A percentile compares a stretch with the other conserved stretches of the same genome.
Conservation (phyloP, 805 yeast species). For the Kodamaea nitidulidarum region DNA sequence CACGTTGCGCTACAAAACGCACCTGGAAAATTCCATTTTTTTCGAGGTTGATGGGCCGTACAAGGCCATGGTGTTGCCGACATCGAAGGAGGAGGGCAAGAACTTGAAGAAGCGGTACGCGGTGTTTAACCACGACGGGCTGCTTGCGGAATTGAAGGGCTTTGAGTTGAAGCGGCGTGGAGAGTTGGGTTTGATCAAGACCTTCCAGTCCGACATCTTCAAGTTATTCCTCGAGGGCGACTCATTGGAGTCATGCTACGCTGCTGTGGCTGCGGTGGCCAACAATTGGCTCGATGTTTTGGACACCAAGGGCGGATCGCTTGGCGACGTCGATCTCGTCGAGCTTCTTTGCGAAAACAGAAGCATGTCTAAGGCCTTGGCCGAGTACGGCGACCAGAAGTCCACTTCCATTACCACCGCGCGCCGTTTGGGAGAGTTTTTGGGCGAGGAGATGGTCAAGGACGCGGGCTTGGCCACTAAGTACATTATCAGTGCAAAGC, state of each 20-base stretch:
- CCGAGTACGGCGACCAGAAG: constrained; percentile 85
- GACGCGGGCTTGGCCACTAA: constrained; percentile 95
- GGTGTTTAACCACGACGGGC: constrained; percentile 91
- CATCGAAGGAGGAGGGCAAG: constrained; percentile 96
- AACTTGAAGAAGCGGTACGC: constrained; percentile 96
- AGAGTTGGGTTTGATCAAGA: constrained; percentile 86
- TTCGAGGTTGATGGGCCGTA: constrained; percentile 99
- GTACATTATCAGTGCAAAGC: constrained; percentile 82
- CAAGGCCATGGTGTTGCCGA: constrained; percentile 94
- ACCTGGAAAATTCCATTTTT: constrained; percentile 89
- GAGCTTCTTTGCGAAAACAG: constrained; percentile 94
- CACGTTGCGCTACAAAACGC: constrained; percentile 64
- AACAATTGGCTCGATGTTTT: constrained; percentile 94
- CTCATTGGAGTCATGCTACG: constrained; percentile 74
- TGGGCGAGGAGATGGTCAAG: constrained; percentile 94
- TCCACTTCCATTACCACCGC: constrained; percentile 97
- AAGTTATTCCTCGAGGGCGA: constrained; percentile 85
- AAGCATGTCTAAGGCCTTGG: constrained; percentile 87
- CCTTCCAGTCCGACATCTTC: constrained; percentile 92
- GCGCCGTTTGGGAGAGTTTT: constrained; percentile 83
- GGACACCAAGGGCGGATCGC: constrained; percentile 77
- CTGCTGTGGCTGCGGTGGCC: constrained; percentile 87
- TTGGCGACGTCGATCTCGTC: constrained; percentile 91
- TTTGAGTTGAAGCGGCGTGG: constrained; percentile 97
- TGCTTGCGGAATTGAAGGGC: constrained; percentile 92